Evolutionary conservation across 2,329 filamentous ascomycete species (phyloP).

Genomic region (Xenosphaeropsis pyriputrescens): DNA sequence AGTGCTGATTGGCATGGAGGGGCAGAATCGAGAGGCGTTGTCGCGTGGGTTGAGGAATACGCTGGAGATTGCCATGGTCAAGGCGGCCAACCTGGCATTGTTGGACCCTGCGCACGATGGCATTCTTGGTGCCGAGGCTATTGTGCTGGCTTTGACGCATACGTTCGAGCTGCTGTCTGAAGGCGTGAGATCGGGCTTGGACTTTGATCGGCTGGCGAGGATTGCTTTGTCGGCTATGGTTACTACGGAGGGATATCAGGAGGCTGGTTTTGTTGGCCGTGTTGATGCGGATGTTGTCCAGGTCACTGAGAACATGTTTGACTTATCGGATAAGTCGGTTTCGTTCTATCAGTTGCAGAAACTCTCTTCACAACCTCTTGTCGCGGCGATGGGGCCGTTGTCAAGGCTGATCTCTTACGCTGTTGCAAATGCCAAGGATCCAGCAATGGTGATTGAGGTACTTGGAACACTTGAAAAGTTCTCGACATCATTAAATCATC

Average conservation of each 20-base stretch:
- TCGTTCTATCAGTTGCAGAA: conserved; percentile 41
- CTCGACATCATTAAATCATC: conserved; percentile 30
- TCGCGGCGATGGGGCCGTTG: conserved; percentile 45
- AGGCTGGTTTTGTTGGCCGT: conserved; percentile 47
- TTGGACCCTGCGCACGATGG: conserved; percentile 31
- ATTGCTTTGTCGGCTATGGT: conserved; percentile 40
- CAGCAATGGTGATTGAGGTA: conserved; percentile 22
- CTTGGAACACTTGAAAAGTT: conserved; percentile 38
- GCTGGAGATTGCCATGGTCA: conserved; percentile 44
- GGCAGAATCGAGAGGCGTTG: conserved; percentile 37
- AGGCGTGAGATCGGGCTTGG: conserved; percentile 31
- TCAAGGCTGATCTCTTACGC: conserved; percentile 48
- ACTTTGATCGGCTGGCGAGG: conserved; percentile 45
- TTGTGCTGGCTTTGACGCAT: conserved; percentile 48
- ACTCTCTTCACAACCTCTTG: conserved; percentile 39
- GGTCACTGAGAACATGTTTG: conserved; percentile 32
- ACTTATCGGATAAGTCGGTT: conserved; percentile 39
- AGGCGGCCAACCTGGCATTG: conserved; percentile 45
- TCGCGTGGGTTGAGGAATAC: conserved; percentile 35
- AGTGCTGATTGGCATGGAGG: conserved; percentile 42
- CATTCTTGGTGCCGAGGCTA: conserved; percentile 31
- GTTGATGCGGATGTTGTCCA: conserved; percentile 46
- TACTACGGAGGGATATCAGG: conserved; percentile 45
- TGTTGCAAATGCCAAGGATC: conserved; percentile 37
- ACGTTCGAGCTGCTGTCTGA: conserved; percentile 44